Evolutionary conservation across 768 basidiomycete species (phyloP).

Genomic region (Gloeostereum incarnatum): DNA sequence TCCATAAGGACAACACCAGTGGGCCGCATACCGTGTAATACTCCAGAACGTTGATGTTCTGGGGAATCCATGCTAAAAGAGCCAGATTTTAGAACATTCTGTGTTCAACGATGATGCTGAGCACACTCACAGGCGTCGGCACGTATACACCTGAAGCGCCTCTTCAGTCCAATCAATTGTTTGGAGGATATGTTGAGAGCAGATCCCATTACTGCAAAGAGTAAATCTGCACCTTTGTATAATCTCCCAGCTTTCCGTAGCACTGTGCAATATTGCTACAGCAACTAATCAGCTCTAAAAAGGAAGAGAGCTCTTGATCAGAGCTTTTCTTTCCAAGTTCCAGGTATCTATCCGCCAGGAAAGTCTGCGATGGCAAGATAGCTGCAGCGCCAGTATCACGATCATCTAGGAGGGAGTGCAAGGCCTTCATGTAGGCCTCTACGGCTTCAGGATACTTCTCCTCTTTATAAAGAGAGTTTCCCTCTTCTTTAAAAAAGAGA

Average conservation of each 20-base stretch:
- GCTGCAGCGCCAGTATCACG: neutral
- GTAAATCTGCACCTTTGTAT: neutral
- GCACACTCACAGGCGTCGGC: neutral
- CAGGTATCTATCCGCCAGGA: neutral
- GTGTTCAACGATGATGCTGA: neutral
- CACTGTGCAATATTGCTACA: neutral
- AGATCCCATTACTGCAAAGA: neutral
- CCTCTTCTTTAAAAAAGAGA: neutral
- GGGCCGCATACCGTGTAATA: too few relatives aligned
- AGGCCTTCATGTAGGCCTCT: neutral
- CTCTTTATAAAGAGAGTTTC: neutral
- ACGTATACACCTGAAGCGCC: neutral
- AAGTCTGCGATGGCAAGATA: neutral
- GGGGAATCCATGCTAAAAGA: too few relatives aligned
- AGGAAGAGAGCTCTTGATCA: neutral
- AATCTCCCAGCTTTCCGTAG: neutral
- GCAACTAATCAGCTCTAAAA: neutral
- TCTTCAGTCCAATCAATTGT: constrained; percentile 1
- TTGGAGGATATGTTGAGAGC: neutral
- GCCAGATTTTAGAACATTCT: neutral
- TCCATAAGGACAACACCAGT: too few relatives aligned
- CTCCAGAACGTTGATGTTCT: too few relatives aligned
- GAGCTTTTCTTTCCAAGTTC: neutral
- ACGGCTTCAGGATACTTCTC: neutral
- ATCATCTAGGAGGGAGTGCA: neutral